A percentile compares a stretch with the other conserved stretches of the same genome.
Conservation (phyloP, 352 stramenopile species). For the Globisporangium echinulatum region DNA sequence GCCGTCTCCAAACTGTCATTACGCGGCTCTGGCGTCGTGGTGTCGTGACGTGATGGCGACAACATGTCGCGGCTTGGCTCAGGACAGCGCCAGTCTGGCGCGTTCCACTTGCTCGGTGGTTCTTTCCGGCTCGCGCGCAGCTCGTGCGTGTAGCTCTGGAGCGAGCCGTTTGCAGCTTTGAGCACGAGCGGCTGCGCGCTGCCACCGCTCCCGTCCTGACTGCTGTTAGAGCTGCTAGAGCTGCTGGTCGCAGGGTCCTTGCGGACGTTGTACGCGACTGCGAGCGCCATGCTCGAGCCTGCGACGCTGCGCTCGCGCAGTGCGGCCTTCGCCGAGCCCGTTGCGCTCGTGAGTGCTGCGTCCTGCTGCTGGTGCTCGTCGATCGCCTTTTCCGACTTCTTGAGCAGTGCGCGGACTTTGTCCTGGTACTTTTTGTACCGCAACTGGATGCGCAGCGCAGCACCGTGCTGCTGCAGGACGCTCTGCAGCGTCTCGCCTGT, state of each 20-base stretch:
- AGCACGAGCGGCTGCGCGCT: slow-evolving; percentile 6
- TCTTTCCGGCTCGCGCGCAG: slow-evolving; percentile 8
- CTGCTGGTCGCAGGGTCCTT: slow-evolving; percentile 9
- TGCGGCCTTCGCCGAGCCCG: slow-evolving; percentile 16
- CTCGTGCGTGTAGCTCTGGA: slow-evolving; percentile 12
- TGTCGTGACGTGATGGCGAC: neutral
- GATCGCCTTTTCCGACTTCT: slow-evolving; percentile 33
- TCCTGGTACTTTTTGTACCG: slow-evolving; percentile 72
- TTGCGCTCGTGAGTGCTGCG: slow-evolving; percentile 14
- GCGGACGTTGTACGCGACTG: slow-evolving; percentile 33
- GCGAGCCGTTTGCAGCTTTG: slow-evolving; percentile 9
- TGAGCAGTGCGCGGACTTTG: slow-evolving; percentile 53
- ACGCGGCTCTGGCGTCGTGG: too few species aligned
- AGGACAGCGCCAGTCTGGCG: slow-evolving; percentile 6
- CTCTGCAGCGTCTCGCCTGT: slow-evolving; percentile 10
- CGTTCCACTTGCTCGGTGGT: slow-evolving; percentile 5
- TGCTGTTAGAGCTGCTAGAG: neutral
- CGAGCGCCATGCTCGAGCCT: slow-evolving; percentile 57
- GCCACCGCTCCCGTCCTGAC: neutral
- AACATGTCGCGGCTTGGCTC: neutral
- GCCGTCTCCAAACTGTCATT: neutral
- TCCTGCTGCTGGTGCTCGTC: slow-evolving; percentile 23
- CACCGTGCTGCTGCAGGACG: slow-evolving; percentile 26
- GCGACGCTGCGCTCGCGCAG: slow-evolving; percentile 27
- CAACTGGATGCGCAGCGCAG: slow-evolving; percentile 59